Evolutionary conservation across 192 early-diverging fungal genomes (phyloP).

Genomic region (Coemansia sp.): DNA sequence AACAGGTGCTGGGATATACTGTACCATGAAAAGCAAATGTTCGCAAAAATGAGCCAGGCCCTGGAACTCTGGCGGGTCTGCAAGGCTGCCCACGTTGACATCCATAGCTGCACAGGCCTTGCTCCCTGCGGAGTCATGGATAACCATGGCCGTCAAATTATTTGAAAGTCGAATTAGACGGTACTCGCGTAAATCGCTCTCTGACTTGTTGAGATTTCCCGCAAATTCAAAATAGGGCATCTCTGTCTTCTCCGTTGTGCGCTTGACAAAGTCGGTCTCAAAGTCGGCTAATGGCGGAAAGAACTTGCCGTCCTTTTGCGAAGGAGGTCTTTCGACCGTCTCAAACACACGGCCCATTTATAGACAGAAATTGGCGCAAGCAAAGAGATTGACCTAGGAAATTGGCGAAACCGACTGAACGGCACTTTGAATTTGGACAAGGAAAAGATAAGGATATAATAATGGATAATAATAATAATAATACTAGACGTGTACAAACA

Average conservation of each 20-base stretch:
- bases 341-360: conserved; percentile 43
- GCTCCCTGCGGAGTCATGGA: conserved; percentile 61
- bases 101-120: conserved; percentile 67
- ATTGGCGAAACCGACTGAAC: neutral
- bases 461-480: neutral
- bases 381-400: neutral
- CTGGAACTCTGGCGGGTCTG: conserved; percentile 66
- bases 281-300: conserved; percentile 39
- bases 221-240: conserved; percentile 33
- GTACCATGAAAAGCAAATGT: conserved; percentile 71
- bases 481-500: neutral
- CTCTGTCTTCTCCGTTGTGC: conserved; percentile 7
- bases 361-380: neutral
- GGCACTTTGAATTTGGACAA: neutral
- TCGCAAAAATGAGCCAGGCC: conserved; percentile 82
- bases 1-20: conserved; percentile 7
- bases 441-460: neutral
- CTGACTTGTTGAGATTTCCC: conserved; percentile 57
- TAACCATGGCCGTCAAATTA: conserved; percentile 60
- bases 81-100: conserved; percentile 71
- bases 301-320: conserved; percentile 25
- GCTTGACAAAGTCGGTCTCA: conserved; percentile 27
- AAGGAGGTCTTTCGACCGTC: conserved; percentile 22
- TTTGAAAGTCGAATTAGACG: conserved; percentile 62
- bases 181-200: conserved; percentile 65